Conservation (phyloP, 1,284 basidiomycete species). For the Pterula multifida region DNA sequence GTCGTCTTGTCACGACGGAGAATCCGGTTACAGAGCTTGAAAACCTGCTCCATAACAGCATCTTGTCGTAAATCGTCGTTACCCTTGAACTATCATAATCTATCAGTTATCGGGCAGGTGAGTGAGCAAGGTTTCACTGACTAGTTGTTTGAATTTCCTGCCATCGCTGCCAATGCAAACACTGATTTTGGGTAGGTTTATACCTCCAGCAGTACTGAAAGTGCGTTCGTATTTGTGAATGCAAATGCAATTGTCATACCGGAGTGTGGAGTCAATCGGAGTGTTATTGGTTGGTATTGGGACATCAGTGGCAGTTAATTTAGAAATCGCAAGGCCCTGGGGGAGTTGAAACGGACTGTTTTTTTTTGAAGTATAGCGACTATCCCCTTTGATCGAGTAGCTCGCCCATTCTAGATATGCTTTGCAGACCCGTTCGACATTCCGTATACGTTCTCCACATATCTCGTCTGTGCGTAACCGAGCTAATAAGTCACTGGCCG, state of each 20-base stretch:
- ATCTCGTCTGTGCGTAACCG: conserved; percentile 34
- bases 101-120: conserved; percentile 5
- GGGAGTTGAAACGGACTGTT: conserved; percentile 25
- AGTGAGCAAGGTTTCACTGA: conserved; percentile 24
- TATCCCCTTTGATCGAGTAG: conserved; percentile 32
- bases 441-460: conserved; percentile 30
- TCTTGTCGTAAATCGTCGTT: conserved; percentile 92
- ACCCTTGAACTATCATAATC: conserved; percentile 67
- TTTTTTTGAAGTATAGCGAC: conserved; percentile 14
- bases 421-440: conserved; percentile 58
- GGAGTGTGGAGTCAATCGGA: conserved; percentile 58
- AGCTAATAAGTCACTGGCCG: conserved; percentile 62
- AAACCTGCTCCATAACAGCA: conserved; percentile 98
- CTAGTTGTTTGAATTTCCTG: conserved; percentile 68
- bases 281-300: conserved; percentile 73
- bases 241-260: conserved; percentile 59
- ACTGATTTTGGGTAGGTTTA: conserved; percentile 78
- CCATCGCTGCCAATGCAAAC: conserved; percentile 65
- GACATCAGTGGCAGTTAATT: conserved; percentile 46
- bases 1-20: conserved; percentile 69
- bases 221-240: conserved; percentile 48
- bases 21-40: conserved; percentile 79
- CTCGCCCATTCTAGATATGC: conserved; percentile 80
- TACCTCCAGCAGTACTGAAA: conserved; percentile 68
- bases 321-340: conserved; percentile 27